phyloP scores from a whole-genome alignment of 805 yeast genomes.

The Candida dajiaensis region DNA sequence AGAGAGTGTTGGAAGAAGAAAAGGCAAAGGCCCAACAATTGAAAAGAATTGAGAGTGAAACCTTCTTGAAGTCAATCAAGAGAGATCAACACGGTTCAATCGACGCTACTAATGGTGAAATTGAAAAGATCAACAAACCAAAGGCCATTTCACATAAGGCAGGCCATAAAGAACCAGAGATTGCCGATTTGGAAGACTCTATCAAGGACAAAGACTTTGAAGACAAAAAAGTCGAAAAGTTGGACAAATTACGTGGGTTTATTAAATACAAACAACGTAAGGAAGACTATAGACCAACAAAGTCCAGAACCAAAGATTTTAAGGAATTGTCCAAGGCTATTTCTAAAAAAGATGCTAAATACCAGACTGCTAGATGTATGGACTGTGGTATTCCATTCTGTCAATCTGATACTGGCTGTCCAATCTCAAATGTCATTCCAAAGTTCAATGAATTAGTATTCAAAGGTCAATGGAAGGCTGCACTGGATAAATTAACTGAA shows the following conservation, averaged over 20 bases:
- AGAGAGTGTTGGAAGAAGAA: slow-evolving; percentile 79
- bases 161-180: slow-evolving; percentile 64
- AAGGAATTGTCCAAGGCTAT: slow-evolving; percentile 78
- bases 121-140: slow-evolving; percentile 31
- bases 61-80: slow-evolving; percentile 62
- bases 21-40: slow-evolving; percentile 58
- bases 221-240: slow-evolving; percentile 53
- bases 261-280: slow-evolving; percentile 88
- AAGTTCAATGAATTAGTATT: slow-evolving; percentile 97
- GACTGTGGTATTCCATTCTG: slow-evolving; percentile 99
- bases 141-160: slow-evolving; percentile 26
- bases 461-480: slow-evolving; percentile 92
- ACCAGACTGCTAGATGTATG: slow-evolving; percentile 97
- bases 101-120: slow-evolving; percentile 88
- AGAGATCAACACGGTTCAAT: slow-evolving; percentile 66
- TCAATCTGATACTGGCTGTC: slow-evolving; percentile 97
- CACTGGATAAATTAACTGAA: slow-evolving; percentile 85
- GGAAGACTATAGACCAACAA: slow-evolving; percentile 78
- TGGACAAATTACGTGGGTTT: slow-evolving; percentile 85
- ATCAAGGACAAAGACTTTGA: slow-evolving; percentile 63
- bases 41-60: slow-evolving; percentile 49
- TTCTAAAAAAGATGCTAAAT: slow-evolving; percentile 77
- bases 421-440: slow-evolving; percentile 94
- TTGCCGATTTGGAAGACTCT: slow-evolving; percentile 86
- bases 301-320: slow-evolving; percentile 84